Conservation (phyloP, 768 basidiomycete species). For the Obba rivulosa region DNA sequence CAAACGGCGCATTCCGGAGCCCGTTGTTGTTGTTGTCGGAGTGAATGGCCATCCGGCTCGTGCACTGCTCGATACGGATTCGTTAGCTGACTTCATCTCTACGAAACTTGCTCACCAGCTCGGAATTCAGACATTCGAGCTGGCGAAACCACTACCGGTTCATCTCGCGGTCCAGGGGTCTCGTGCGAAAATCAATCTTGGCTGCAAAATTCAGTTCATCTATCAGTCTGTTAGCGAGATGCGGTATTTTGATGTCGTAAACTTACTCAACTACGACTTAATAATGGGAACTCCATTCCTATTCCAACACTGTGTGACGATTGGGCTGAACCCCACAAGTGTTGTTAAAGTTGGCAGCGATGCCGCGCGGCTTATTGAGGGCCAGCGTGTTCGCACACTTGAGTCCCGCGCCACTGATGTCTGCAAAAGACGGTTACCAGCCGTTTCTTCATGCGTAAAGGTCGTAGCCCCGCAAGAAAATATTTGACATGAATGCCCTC, state of each 20-base stretch:
- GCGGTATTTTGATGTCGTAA: constrained; percentile 20
- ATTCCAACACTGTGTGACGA: constrained; percentile 17
- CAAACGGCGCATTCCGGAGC: constrained; percentile 22
- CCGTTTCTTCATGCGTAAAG: too few species aligned
- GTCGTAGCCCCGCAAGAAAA: too few species aligned
- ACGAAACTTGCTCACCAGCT: constrained; percentile 33
- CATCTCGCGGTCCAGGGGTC: constrained; percentile 36
- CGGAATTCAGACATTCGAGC: constrained; percentile 14
- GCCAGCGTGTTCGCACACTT: too few species aligned
- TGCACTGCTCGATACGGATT: constrained; percentile 34
- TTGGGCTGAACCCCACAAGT: constrained; percentile 16
- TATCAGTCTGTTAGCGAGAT: constrained; percentile 31
- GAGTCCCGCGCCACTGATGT: too few species aligned
- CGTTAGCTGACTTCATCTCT: constrained; percentile 37
- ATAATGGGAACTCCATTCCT: constrained; percentile 30
- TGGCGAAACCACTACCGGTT: constrained; percentile 28
- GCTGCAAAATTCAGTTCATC: constrained; percentile 17
- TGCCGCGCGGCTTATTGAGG: too few species aligned
- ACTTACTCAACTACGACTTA: constrained; percentile 23
- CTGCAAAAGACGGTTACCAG: too few species aligned
- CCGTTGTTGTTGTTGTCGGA: constrained; percentile 24
- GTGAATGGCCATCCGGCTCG: constrained; percentile 28
- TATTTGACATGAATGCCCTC: too few species aligned
- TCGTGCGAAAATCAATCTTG: constrained; percentile 30
- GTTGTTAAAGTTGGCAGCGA: constrained; percentile 14